Conservation (phyloP, 1,284 basidiomycete species). For the Boletus semigastroideus region DNA sequence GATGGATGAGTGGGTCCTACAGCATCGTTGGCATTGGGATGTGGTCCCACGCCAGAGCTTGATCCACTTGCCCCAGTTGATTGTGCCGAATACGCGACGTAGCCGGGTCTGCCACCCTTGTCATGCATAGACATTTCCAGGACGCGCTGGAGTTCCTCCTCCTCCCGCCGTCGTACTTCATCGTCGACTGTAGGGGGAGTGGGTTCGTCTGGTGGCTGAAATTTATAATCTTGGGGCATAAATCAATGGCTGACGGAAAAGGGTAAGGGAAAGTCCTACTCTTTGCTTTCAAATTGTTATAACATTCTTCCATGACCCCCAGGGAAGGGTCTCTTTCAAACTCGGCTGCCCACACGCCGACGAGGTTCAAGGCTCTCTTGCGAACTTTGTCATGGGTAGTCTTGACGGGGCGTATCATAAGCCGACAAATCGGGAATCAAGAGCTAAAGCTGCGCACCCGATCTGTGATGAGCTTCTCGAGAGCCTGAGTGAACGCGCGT, state of each 20-base stretch:
- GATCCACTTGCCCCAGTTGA: slow-evolving; percentile 47
- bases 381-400: slow-evolving; percentile 90
- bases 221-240: slow-evolving; percentile 60
- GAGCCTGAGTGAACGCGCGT: slow-evolving; percentile 85
- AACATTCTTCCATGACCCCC: slow-evolving; percentile 91
- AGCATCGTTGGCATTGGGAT: slow-evolving; percentile 10
- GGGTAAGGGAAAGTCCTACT: slow-evolving; percentile 43
- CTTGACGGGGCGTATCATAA: slow-evolving; percentile 38
- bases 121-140: slow-evolving; percentile 88
- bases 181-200: slow-evolving; percentile 73
- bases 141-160: slow-evolving; percentile 90
- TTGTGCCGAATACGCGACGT: slow-evolving; percentile 41
- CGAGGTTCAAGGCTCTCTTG: slow-evolving; percentile 68
- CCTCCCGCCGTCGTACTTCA: slow-evolving; percentile 79
- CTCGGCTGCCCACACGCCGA: slow-evolving; percentile 86
- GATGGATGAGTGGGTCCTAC: slow-evolving; percentile 37
- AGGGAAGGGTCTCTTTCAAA: slow-evolving; percentile 81
- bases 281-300: slow-evolving; percentile 79
- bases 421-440: not conserved
- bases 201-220: slow-evolving; percentile 63
- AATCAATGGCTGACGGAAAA: slow-evolving; percentile 4
- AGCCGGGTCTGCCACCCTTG: slow-evolving; percentile 71
- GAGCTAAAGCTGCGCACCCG: slow-evolving; percentile 48
- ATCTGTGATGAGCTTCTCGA: slow-evolving; percentile 87
- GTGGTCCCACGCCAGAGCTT: slow-evolving; percentile 8